Evolutionary conservation across 768 basidiomycete species (phyloP), one percentile per base, ranked within the genome.

Genomic region (Lactarius pseudohatsudake): DNA sequence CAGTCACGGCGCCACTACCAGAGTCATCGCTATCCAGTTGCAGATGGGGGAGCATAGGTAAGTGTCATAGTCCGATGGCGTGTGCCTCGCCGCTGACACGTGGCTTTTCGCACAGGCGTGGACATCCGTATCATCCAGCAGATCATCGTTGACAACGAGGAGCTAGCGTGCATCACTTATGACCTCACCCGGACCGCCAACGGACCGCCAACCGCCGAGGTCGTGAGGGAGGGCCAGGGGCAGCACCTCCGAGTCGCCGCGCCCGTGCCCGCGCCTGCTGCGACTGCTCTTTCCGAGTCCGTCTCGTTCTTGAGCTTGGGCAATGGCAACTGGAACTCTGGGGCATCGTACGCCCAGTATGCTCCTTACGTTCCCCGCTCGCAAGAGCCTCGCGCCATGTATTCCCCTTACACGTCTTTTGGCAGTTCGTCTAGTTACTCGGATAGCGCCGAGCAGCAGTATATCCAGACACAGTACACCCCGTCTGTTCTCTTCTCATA

Each of bases 21-120:
- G 89, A 91, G 66, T 90, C 89, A 26, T 75, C 80, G 18, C 78
- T 92, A 58, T 85, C 75, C 72, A 80, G 85, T 65, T 89, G 89
- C 75, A 83, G 87, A 65, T 89, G 89, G 90, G 79, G 88, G 69
- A 86, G 88, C 73, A 75, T 82, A 68, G 77, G 89, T 91, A 73
- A 75, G 89, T 82, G 36, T 6, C 55, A 45, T 13, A 28, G 50
- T 22, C 8, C 38, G 4, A 22, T 45, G n/a, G n/a, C 28, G 7
- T 28, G 10, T 28, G 34, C 64, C 66, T 64, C 61, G 32, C 57
- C 65, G 57, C 30, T 58, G 22, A 64, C 66, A 70, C 67, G 67
- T 62, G 65, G 32, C 54, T 18, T 26, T 16, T 34, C 26, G 22
- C 41, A 40, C 73, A 86, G 85, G 78, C 70, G 74, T 81, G 66